phyloP scores from a whole-genome alignment of 2,329 filamentous ascomycete genomes.

The Monosporascus sp. region DNA sequence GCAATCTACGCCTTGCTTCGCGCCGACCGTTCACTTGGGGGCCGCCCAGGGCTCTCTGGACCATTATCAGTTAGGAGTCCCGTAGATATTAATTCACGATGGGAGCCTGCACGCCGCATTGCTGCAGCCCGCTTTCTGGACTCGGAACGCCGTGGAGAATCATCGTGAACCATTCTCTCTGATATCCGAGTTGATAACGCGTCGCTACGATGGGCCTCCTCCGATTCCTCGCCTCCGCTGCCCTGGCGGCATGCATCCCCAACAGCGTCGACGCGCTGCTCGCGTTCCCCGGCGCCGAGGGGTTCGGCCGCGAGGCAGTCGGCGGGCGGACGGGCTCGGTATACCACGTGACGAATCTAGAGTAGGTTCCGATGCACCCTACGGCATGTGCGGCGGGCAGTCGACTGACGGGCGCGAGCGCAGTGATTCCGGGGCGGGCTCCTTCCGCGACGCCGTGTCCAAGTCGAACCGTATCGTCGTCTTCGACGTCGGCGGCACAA shows the following conservation, averaged over 20 bases:
- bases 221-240: slow-evolving; percentile 4
- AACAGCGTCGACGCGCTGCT: slow-evolving; percentile 10
- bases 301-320: slow-evolving; percentile 40
- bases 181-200: neutral
- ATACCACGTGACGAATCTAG: slow-evolving; percentile 43
- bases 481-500: slow-evolving; percentile 44
- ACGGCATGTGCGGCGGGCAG: neutral
- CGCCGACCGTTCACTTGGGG: neutral
- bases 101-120: no score
- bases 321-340: slow-evolving; percentile 41
- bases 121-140: no score
- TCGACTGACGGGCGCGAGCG: neutral
- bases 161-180: neutral
- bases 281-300: slow-evolving; percentile 48
- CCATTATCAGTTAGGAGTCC: no score
- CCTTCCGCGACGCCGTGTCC: slow-evolving; percentile 45
- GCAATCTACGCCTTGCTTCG: neutral
- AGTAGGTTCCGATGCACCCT: slow-evolving; percentile 14
- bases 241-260: slow-evolving; percentile 7
- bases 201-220: slow-evolving; percentile 10
- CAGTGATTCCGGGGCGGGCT: slow-evolving; percentile 41
- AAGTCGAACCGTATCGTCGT: slow-evolving; percentile 42
- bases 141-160: neutral
- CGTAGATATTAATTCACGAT: no score
- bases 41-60: neutral